Evolutionary conservation across 306 rosid genomes (phyloP), one percentile per base, ranked within the genome.

Genomic region (Luffa aegyptiaca): DNA sequence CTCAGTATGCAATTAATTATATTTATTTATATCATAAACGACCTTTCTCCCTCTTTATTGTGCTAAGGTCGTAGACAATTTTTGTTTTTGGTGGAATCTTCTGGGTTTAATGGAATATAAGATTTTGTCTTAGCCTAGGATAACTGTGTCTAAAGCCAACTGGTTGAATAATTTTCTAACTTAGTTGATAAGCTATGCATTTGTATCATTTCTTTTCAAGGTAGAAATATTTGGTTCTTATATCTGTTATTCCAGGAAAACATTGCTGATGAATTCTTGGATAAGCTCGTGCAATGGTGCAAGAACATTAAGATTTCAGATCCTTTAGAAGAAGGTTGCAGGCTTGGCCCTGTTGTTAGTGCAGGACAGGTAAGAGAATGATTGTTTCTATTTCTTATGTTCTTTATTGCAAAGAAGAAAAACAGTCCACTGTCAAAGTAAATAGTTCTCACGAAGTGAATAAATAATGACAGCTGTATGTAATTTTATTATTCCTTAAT

Each of bases 261-360:
- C 85, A 91, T 95, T 63, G 97, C 99, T 6, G 83, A 83, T 55
- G 84, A 95, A 62, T 89, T 95, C 86, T 82, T 95, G 81, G 86
- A 88, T 77, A 91, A 81, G 88, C 90, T 93, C n/a, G 93, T 88
- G 66, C 81, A 95, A 80, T 95, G 97, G 97, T 45, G 73, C 58
- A 86, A 90, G 90, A 95, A 90, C 85, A 93, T 95, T 82, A 91
- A 93, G 87, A 86, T 95, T 77, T 91, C 97, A 59, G 97, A 93
- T 93, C 99, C 99, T 80, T 85, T 95, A 31, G 97, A 91, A 86
- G 99, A 95, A 88, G 99, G 97, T 79, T 95, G 97, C 88, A 92
- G 96, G 89, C 97, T 95, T 80, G 99, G 99, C 62, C 99, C 99
- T 81, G 88, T 92, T 87, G 99, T 95, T 81, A 88, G 97, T 39